A percentile compares a stretch with the other conserved stretches of the same genome.
phyloP scores from a whole-genome alignment of 176 grass and related monocot species.

The Musa itinerans region DNA sequence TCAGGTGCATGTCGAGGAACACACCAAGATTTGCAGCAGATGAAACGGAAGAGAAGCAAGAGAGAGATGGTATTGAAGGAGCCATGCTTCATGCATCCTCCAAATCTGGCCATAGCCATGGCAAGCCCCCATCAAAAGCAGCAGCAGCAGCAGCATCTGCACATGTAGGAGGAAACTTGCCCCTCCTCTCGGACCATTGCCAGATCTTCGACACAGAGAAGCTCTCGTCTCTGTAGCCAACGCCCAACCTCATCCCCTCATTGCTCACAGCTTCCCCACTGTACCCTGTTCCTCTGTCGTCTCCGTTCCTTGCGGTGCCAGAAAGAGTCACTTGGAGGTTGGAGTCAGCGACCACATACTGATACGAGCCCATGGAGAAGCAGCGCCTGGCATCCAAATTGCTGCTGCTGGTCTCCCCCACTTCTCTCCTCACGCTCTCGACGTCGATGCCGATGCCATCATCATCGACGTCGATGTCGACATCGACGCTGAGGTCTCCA shows the following conservation, averaged over 20 bases:
- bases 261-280: not conserved
- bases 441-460: not conserved
- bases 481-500: constrained; percentile 15
- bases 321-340: constrained; percentile 44
- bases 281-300: not conserved
- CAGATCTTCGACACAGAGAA: constrained; percentile 97
- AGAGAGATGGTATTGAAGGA: too few relatives aligned
- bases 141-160: constrained; percentile 40
- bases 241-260: constrained; percentile 48
- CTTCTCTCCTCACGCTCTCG: constrained; percentile 22
- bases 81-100: not conserved
- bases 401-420: constrained; percentile 52
- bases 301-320: constrained; percentile 15
- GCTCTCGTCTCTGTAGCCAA: constrained; percentile 73
- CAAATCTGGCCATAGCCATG: constrained; percentile 28
- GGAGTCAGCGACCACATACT: constrained; percentile 62
- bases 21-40: too few relatives aligned
- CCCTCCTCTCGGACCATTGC: constrained; percentile 71
- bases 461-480: not conserved
- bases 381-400: constrained; percentile 57
- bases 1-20: too few relatives aligned
- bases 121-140: constrained; percentile 35
- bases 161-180: constrained; percentile 36
- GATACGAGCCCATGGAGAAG: constrained; percentile 83
- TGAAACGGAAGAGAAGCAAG: too few relatives aligned